A percentile compares a stretch with the other conserved stretches of the same genome.
Evolutionary conservation across 768 basidiomycete species (phyloP).

Genomic region (Hypsizygus marmoreus): DNA sequence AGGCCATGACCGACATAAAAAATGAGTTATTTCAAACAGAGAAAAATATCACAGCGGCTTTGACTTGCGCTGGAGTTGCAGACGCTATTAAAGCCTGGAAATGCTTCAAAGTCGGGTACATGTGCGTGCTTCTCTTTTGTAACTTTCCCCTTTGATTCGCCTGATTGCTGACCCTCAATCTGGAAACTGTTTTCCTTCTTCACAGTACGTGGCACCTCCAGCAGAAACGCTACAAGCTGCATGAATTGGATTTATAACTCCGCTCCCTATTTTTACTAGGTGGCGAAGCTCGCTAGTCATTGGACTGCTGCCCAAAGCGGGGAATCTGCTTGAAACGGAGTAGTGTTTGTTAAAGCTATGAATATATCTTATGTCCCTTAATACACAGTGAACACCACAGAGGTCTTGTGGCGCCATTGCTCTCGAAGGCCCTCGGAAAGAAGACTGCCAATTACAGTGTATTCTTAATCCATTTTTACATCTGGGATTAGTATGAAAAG

Average conservation of each 20-base stretch:
- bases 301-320: no score
- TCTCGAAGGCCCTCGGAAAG: no score
- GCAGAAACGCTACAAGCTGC: conserved; percentile 9
- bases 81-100: conserved; percentile 8
- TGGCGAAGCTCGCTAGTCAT: no score
- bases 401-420: no score
- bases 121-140: conserved; percentile 12
- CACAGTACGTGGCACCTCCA: conserved; percentile 11
- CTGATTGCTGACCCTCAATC: background rate
- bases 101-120: conserved; percentile 14
- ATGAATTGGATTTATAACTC: conserved; percentile 1
- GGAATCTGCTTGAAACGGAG: no score
- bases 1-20: conserved; percentile 14
- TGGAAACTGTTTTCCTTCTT: background rate
- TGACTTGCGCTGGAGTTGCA: background rate
- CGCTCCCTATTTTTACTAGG: background rate
- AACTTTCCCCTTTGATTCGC: no score
- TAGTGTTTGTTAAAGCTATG: no score
- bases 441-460: no score
- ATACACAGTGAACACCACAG: no score
- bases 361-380: no score
- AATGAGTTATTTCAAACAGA: conserved; percentile 10
- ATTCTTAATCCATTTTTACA: no score
- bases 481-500: no score
- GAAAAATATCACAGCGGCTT: conserved; percentile 4